These are phyloP conservation scores for Syzygium jambos DNA, from an alignment of 345 rosid genomes.

Conservation along the genomic window DNA sequence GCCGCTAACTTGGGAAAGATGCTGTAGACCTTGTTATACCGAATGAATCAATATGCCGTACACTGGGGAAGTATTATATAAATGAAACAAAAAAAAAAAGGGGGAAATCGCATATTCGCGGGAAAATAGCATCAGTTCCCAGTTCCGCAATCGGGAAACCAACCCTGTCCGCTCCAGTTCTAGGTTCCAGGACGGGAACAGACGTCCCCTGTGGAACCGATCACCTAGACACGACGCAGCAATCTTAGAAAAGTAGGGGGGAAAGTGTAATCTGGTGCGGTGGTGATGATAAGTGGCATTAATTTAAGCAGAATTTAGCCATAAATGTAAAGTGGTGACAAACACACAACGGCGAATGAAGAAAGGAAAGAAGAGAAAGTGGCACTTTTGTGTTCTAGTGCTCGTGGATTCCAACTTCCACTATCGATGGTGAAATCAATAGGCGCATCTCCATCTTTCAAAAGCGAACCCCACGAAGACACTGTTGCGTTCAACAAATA, in stretches of 20 bases:
- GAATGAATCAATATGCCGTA: not conserved
- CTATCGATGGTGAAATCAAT: not conserved
- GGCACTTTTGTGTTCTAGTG: not conserved
- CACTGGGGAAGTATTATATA: not conserved
- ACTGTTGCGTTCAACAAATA: not conserved
- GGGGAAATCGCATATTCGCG: rapidly evolving
- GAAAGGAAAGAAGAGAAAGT: not conserved
- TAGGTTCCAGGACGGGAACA: too few species aligned
- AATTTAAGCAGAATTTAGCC: not conserved
- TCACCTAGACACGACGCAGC: too few species aligned
- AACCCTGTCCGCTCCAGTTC: too few species aligned
- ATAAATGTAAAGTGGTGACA: not conserved
- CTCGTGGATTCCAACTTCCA: not conserved
- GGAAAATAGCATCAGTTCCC: too few species aligned
- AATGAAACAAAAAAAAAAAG: not conserved
- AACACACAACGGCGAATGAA: not conserved
- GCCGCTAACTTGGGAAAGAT: not conserved
- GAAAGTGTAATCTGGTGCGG: not conserved
- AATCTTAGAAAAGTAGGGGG: not conserved
- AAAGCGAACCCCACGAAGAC: not conserved
- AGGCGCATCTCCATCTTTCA: not conserved
- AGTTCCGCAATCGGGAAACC: too few species aligned
- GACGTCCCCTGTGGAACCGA: too few species aligned
- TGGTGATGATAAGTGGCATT: not conserved
- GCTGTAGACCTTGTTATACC: not conserved